Conservation (phyloP, 176 grass and related monocot species). For the Juncus inflexus region DNA sequence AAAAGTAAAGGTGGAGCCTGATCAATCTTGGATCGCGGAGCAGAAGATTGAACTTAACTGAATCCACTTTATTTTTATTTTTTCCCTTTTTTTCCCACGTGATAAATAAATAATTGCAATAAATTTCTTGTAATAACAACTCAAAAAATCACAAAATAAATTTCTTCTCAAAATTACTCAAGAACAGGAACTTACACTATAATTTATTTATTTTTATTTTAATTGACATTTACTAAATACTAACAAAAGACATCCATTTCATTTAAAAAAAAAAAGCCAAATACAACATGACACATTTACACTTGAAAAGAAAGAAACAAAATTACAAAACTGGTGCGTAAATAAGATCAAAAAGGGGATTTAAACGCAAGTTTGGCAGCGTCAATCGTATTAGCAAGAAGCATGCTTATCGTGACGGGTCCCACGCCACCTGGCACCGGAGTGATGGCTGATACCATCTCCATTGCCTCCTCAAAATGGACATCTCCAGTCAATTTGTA, state of each 20-base stretch:
- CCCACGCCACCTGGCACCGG: slow-evolving; percentile 95
- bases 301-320: too few relatives aligned
- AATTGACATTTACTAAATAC: too few relatives aligned
- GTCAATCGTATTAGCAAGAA: slow-evolving; percentile 84
- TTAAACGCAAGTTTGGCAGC: slow-evolving; percentile 55
- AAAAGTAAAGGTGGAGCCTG: slow-evolving; percentile 47
- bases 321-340: too few relatives aligned
- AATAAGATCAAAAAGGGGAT: slow-evolving; percentile 26
- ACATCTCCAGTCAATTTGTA: slow-evolving; percentile 82
- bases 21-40: slow-evolving; percentile 66
- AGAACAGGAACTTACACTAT: too few relatives aligned
- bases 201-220: too few relatives aligned
- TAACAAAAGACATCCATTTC: too few relatives aligned
- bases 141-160: too few relatives aligned
- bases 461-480: slow-evolving; percentile 81
- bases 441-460: slow-evolving; percentile 71
- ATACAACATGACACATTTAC: too few relatives aligned
- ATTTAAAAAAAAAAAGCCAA: too few relatives aligned
- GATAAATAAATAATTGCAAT: slow-evolving; percentile 5
- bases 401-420: slow-evolving; percentile 81
- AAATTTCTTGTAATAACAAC: background rate
- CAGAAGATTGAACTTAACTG: slow-evolving; percentile 50
- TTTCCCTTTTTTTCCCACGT: background rate
- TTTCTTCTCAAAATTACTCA: too few relatives aligned
- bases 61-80: slow-evolving; percentile 10